A percentile compares a stretch with the other conserved stretches of the same genome.
These are phyloP conservation scores for Spatholobus suberectus DNA, from an alignment of 306 rosid species.

Conservation along the genomic window DNA sequence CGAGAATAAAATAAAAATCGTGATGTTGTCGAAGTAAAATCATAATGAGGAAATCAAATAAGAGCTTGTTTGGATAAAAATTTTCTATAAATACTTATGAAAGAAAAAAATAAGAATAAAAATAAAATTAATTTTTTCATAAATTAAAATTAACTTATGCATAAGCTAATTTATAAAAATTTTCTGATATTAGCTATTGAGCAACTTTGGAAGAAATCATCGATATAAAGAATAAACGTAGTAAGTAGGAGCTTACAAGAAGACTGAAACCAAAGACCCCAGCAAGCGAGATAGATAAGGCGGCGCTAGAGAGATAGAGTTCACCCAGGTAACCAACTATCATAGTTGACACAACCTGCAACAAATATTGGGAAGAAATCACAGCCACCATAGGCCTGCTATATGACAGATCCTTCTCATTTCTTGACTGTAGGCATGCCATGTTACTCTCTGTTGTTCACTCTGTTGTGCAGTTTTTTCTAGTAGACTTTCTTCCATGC, in stretches of 20 bases:
- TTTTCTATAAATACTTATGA: no score
- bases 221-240: no score
- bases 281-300: constrained; percentile 59
- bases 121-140: no score
- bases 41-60: no score
- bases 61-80: no score
- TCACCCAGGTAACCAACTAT: constrained; percentile 59
- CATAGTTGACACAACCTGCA: constrained; percentile 61
- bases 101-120: no score
- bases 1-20: no score
- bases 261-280: constrained; percentile 62
- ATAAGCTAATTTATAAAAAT: no score
- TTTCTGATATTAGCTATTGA: no score
- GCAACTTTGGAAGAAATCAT: no score
- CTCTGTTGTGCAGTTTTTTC: neutral
- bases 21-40: no score
- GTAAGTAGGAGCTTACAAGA: constrained; percentile 42
- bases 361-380: constrained; percentile 50
- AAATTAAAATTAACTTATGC: no score
- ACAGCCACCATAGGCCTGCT: constrained; percentile 65
- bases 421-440: constrained; percentile 48
- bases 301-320: constrained; percentile 61
- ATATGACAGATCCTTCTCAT: constrained; percentile 47
- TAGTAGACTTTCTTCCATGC: constrained; percentile 45
- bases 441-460: constrained; percentile 18